Evolutionary conservation across 73 alveolate genomes (phyloP).

Genomic region (Durusdinium trenchii): DNA sequence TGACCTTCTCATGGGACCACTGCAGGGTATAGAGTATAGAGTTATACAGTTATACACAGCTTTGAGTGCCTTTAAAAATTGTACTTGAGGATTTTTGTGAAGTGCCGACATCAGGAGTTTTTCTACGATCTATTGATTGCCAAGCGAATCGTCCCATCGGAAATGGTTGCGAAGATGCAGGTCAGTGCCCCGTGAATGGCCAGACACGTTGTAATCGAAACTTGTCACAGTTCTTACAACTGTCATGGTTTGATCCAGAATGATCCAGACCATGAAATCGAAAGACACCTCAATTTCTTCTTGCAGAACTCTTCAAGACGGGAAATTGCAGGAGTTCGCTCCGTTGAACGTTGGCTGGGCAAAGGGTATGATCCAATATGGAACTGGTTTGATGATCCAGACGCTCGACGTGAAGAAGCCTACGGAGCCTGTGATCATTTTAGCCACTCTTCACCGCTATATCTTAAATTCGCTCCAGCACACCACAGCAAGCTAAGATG

Average conservation of each 20-base stretch:
- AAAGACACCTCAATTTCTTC: background rate
- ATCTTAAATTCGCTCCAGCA: no score
- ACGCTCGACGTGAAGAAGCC: background rate
- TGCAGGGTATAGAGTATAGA: no score
- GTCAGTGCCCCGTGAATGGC: background rate
- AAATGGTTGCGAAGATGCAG: constrained; percentile 55
- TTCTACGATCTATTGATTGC: constrained; percentile 59
- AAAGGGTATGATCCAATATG: constrained; percentile 74
- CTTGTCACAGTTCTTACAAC: no score
- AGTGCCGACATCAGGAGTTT: constrained; percentile 14
- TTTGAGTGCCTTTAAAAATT: no score
- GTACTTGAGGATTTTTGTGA: background rate
- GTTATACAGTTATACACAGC: no score
- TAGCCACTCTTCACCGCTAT: no score
- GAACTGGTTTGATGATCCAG: constrained; percentile 95
- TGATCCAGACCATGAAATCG: no score
- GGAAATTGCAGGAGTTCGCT: constrained; percentile 38
- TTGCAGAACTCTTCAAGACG: background rate
- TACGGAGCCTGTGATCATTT: no score
- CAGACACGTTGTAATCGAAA: no score
- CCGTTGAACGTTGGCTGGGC: constrained; percentile 93
- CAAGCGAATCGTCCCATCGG: constrained; percentile 22
- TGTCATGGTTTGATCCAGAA: no score
- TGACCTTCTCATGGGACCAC: no score
- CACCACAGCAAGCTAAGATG: no score